These are phyloP conservation scores for Petrea volubilis DNA, from an alignment of 257 asterid genomes.

Conservation along the genomic window DNA sequence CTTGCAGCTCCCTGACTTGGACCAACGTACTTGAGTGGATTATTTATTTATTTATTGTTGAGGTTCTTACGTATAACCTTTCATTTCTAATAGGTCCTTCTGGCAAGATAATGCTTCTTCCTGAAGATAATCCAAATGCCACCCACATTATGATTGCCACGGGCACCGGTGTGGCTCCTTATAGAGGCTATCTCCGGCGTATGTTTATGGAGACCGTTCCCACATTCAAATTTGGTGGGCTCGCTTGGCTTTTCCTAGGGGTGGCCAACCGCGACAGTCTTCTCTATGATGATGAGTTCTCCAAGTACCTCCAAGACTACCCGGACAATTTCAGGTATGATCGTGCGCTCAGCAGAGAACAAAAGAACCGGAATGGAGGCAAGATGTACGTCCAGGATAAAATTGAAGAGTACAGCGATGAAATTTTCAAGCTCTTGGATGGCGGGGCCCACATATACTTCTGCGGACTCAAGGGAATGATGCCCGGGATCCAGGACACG, in stretches of 20 bases:
- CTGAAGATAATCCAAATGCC: constrained; percentile 82
- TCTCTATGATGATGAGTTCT: constrained; percentile 84
- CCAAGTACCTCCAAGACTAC: constrained; percentile 33
- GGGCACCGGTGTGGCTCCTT: constrained; percentile 98
- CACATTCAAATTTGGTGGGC: constrained; percentile 75
- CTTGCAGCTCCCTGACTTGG: too few species aligned
- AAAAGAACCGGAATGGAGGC: constrained; percentile 82
- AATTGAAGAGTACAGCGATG: constrained; percentile 93
- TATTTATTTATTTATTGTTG: too few species aligned
- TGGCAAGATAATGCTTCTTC: constrained; percentile 95
- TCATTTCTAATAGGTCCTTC: constrained; percentile 70
- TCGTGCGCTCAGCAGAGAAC: constrained; percentile 63
- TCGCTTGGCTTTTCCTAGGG: constrained; percentile 98
- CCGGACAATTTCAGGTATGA: constrained; percentile 17
- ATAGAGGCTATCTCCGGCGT: constrained; percentile 89
- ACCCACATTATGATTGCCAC: constrained; percentile 97
- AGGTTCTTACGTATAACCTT: too few species aligned
- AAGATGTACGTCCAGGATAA: constrained; percentile 98
- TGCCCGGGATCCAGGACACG: constrained; percentile 97
- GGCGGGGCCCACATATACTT: constrained; percentile 89
- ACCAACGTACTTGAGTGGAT: too few species aligned
- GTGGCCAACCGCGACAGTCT: constrained; percentile 93
- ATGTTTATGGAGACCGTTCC: constrained; percentile 94
- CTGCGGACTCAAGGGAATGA: constrained; percentile 98
- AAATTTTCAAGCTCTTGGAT: constrained; percentile 82